Conservation (phyloP, 371 early-diverging fungal species). For the Syncephalis fuscata region DNA sequence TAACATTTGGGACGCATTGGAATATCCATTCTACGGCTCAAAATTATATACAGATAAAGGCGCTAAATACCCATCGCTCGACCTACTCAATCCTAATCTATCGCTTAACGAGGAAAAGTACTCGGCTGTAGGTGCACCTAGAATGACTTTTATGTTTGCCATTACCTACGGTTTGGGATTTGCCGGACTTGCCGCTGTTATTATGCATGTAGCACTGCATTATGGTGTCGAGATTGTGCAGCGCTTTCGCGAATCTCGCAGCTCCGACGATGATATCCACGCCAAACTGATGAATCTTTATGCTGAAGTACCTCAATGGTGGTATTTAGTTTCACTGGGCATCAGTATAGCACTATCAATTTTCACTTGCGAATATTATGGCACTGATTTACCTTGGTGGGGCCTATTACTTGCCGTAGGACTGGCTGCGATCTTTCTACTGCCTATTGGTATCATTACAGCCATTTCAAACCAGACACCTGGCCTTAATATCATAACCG, state of each 20-base stretch:
- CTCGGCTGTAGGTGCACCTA: constrained; percentile 19
- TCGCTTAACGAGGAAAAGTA: no score
- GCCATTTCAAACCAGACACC: constrained; percentile 53
- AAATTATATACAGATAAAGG: no score
- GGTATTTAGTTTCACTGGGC: constrained; percentile 45
- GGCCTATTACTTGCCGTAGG: constrained; percentile 46
- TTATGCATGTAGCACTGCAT: constrained; percentile 30
- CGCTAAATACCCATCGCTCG: no score
- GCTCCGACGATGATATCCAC: constrained; percentile 26
- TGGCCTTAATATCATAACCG: constrained; percentile 55
- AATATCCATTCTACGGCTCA: constrained; percentile 8
- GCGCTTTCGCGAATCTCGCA: constrained; percentile 15
- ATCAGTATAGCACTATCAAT: constrained; percentile 38
- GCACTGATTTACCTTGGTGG: constrained; percentile 49
- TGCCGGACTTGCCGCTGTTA: constrained; percentile 27
- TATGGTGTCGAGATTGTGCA: constrained; percentile 25
- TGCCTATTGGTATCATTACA: constrained; percentile 66
- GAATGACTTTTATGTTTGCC: constrained; percentile 42
- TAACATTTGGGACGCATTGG: constrained; percentile 21
- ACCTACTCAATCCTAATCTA: no score
- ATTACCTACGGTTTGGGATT: constrained; percentile 27
- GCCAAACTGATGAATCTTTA: constrained; percentile 27
- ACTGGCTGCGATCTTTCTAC: constrained; percentile 39
- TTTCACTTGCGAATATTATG: constrained; percentile 32
- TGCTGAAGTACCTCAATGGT: constrained; percentile 50